Conservation (phyloP, 2,329 filamentous ascomycete genomes). For the Zymoseptoria passerinii region DNA sequence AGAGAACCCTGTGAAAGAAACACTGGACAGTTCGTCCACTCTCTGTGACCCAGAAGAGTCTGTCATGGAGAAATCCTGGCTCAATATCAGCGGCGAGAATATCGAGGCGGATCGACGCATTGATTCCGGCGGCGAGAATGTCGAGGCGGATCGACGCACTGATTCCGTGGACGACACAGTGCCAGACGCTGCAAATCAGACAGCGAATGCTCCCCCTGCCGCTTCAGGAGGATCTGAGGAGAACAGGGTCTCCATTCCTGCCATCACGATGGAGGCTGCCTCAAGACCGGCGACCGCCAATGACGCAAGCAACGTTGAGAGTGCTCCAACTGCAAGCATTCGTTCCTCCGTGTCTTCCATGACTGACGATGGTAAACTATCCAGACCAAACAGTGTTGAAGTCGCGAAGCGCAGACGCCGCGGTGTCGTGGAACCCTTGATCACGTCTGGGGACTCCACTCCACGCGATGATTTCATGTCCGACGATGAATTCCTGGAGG, state of each 20-base stretch:
- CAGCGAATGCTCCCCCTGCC: background rate
- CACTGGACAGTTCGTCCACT: background rate
- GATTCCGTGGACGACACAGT: background rate
- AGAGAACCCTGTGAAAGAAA: background rate
- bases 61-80: background rate
- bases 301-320: background rate
- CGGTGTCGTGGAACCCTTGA: conserved; percentile 33
- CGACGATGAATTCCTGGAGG: conserved; percentile 65
- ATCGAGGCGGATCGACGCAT: background rate
- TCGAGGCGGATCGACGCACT: background rate
- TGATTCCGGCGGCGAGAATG: background rate
- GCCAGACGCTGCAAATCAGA: background rate
- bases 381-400: conserved; percentile 17
- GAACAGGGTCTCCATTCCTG: conserved; percentile 3
- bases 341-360: background rate
- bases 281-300: conserved; percentile 10
- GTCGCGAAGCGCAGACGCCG: conserved; percentile 32
- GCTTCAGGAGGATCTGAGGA: background rate
- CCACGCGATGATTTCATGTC: conserved; percentile 48
- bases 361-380: background rate
- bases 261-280: conserved; percentile 17
- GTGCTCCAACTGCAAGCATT: background rate
- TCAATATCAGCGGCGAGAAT: background rate
- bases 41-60: background rate
- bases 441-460: conserved; percentile 31